Percentiles rank a stretch among this genome's conserved stretches.
These are phyloP conservation scores for Diaporthe sp. DNA, from an alignment of 2,329 filamentous ascomycete genomes.

Conservation along the genomic window DNA sequence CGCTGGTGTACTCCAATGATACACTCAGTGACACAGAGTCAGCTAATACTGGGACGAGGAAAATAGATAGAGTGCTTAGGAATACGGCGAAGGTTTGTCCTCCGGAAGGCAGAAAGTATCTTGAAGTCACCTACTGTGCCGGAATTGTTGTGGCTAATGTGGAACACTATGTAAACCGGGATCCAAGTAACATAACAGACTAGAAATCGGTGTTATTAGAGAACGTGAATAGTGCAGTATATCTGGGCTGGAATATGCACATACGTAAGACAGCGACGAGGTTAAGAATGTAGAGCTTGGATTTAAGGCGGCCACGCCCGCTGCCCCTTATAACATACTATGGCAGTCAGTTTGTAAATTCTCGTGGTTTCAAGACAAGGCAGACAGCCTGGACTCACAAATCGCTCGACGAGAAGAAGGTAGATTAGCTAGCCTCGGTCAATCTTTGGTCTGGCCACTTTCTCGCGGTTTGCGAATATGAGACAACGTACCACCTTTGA, in stretches of 20 bases:
- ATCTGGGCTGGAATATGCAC: not conserved
- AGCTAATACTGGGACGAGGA: not conserved
- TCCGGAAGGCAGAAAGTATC: not conserved
- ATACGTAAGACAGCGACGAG: not conserved
- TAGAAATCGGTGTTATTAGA: not conserved
- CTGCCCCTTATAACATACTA: not conserved
- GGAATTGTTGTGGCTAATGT: conserved; percentile 2
- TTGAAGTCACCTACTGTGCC: not conserved
- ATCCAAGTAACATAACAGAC: not conserved
- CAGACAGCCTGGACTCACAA: not conserved
- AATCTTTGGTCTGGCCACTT: not conserved
- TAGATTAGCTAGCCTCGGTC: not conserved
- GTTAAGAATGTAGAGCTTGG: conserved; percentile 5
- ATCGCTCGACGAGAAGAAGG: conserved; percentile 5
- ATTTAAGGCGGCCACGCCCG: not conserved
- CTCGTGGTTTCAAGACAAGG: too few species aligned
- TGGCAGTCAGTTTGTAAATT: not conserved
- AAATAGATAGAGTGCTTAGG: not conserved
- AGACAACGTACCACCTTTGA: not conserved
- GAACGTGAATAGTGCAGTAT: not conserved
- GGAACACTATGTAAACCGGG: not conserved
- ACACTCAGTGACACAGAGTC: not conserved
- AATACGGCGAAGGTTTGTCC: not conserved
- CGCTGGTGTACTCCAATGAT: conserved; percentile 5
- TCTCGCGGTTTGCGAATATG: not conserved